A percentile compares a stretch with the other conserved stretches of the same genome.
These are phyloP conservation scores for Pseudogymnoascus sp. DNA, from an alignment of 2,329 filamentous ascomycete species.

Conservation along the genomic window DNA sequence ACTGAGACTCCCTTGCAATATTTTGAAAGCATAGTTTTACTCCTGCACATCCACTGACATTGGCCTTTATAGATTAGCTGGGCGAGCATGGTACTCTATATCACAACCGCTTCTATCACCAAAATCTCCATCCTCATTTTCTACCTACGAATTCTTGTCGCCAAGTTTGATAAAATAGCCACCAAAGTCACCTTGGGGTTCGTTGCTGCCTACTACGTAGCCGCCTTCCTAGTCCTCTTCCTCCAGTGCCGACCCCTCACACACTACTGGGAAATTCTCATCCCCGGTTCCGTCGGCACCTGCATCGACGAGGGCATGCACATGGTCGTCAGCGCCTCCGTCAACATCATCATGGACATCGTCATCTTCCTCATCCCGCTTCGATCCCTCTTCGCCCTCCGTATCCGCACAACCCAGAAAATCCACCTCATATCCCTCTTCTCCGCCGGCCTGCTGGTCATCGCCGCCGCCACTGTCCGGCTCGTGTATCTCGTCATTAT, in stretches of 20 bases:
- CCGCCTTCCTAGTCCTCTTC: not conserved
- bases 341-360: not conserved
- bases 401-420: slow-evolving; percentile 4
- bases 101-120: slow-evolving; percentile 4
- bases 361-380: slow-evolving; percentile 6
- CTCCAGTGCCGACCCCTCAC: slow-evolving; percentile 8
- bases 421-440: not conserved
- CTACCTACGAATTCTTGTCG: slow-evolving; percentile 9
- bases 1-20: not conserved
- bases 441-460: not conserved
- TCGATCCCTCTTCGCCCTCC: slow-evolving; percentile 1
- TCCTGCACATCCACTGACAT: not conserved
- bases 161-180: not conserved
- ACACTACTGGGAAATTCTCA: not conserved
- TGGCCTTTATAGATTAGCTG: not conserved
- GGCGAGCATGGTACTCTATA: slow-evolving; percentile 8
- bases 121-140: slow-evolving; percentile 11
- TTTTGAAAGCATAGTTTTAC: not conserved
- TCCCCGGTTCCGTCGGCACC: not conserved
- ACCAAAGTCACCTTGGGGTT: not conserved
- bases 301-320: not conserved
- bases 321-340: not conserved
- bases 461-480: not conserved
- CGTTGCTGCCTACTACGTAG: not conserved
- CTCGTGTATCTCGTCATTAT: not conserved